Base-by-base conservation (phyloP, 1,139 yeast species). In the Diutina neorugosa region DNA sequence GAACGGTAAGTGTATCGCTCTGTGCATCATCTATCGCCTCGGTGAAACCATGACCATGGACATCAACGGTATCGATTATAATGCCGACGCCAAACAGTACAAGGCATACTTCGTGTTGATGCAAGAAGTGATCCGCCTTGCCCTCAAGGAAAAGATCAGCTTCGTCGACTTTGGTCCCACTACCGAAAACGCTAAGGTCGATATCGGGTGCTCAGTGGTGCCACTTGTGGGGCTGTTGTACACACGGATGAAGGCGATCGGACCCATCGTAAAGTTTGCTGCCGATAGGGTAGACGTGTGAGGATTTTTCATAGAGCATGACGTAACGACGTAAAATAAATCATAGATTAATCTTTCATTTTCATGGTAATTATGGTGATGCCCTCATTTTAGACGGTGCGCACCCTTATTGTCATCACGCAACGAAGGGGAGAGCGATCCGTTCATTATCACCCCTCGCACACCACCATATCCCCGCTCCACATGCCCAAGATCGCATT, bases 401-500 rank as follows among this genome's bases (percentile, higher is more conserved):
- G 37, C 37, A 31, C 37, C n/a, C n/a, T n/a, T n/a, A 14, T 31
- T n/a, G 12, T 11, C 37, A 31, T 11, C 9, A 14, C 37, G 6
- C 14, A 11, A 11, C 4, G 12, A 11, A 14, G n/a, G 37, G 37
- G n/a, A 31, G 12, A 27, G 34, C 34, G 34, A 27, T 27, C 9
- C 8, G 2, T 5, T 6, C 11, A 14, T 9, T 16, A 5, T 4
- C 19, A n/a, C 43, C 11, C 20, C 20, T 40, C 19, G 19, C 19
- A 16, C n/a, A 11, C 2, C 4, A 6, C 12, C 16, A 16, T 19
- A n/a, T 27, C 16, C 23, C 14, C 25, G 8, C 37, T 1, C 55
- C 57, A 20, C 21, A 54, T 71, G 71, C 47, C 58, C n/a, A 55
- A 52, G 40, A 77, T 91, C 47, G 98, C 97, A 3, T 89, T 93